Evolutionary conservation across 2,329 filamentous ascomycete genomes (phyloP), one percentile per base, ranked within the genome.

Genomic region (Aureobasidium mangrovei): DNA sequence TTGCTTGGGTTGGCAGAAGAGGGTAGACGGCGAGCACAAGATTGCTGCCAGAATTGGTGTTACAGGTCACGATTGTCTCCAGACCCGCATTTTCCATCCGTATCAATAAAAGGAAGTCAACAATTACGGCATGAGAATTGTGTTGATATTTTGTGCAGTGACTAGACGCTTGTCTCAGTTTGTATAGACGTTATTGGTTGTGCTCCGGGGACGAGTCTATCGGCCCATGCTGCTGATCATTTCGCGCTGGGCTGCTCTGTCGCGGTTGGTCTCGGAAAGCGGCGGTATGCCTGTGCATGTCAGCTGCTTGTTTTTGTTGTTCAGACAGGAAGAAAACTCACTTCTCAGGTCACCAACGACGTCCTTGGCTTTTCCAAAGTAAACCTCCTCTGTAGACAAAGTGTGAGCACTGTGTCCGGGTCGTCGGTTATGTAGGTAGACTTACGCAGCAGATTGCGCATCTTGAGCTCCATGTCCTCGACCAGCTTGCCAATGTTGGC

Each of bases 401-500:
- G 29, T 18, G 12, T 58, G 61, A 64, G 59, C 59, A 43, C 9
- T 31, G 41, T 53, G n/a, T 8, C 12, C 10, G n/a, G 1, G n/a
- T 40, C 18, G 27, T 18, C 47, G 9, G 27, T 8, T 27, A 18
- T 35, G 32, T 35, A 31, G 24, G 39, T 12, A 33, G 38, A 67
- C 73, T 59, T 70, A 78, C 76, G 91, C 69, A 98, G 76, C 71
- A 97, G 72, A 72, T 98, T 98, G 61, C 93, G 83, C 93, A 98
- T 97, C 79, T 96, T 95, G 69, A 96, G 82, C 75, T 98, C 93
- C 93, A 98, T 97, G 71, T 98, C 93, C 77, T 98, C 93, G 51
- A 98, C 91, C 67, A 98, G 78, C 60, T 85, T 80, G 54, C 93
- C 93, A 57, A 97, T 88, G 72, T 98, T 98, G 63, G 87, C 88